phyloP scores from a whole-genome alignment of 768 basidiomycete genomes.

The Lentinula aciculospora region DNA sequence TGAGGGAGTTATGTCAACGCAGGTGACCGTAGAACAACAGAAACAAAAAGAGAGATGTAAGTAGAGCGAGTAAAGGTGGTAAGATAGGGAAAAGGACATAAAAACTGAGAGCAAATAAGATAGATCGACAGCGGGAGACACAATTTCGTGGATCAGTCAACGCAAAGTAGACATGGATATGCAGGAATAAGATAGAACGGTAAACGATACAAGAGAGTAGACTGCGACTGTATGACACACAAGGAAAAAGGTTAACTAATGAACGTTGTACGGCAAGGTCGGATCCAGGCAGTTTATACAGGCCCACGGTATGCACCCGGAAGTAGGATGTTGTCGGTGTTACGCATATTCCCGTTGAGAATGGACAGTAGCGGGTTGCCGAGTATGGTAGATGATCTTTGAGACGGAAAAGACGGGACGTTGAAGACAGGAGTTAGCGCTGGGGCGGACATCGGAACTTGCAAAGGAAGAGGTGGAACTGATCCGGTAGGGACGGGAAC shows the following conservation, averaged over 20 bases:
- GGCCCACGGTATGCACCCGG: not conserved
- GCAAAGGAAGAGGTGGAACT: constrained; percentile 11
- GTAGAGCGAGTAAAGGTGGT: not conserved
- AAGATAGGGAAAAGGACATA: not conserved
- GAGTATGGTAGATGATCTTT: constrained; percentile 18
- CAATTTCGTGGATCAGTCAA: not conserved
- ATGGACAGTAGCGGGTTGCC: constrained; percentile 25
- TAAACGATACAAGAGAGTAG: constrained; percentile 3
- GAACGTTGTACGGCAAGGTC: not conserved
- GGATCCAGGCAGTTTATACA: not conserved
- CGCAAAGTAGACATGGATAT: constrained; percentile 3
- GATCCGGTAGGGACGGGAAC: not conserved
- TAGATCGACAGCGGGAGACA: not conserved
- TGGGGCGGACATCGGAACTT: constrained; percentile 8
- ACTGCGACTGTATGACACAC: constrained; percentile 1
- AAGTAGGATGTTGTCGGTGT: not conserved
- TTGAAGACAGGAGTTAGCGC: constrained; percentile 11
- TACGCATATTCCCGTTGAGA: constrained; percentile 19
- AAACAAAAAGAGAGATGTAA: not conserved
- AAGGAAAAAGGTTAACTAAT: not conserved
- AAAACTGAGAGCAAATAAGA: not conserved
- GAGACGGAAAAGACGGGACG: constrained; percentile 9
- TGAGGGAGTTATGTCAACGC: not conserved
- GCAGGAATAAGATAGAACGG: not conserved
- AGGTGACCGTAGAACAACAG: not conserved